Evolutionary conservation across 2,329 filamentous ascomycete genomes (phyloP), one percentile per base, ranked within the genome.

Genomic region (Thelonectria discophora): DNA sequence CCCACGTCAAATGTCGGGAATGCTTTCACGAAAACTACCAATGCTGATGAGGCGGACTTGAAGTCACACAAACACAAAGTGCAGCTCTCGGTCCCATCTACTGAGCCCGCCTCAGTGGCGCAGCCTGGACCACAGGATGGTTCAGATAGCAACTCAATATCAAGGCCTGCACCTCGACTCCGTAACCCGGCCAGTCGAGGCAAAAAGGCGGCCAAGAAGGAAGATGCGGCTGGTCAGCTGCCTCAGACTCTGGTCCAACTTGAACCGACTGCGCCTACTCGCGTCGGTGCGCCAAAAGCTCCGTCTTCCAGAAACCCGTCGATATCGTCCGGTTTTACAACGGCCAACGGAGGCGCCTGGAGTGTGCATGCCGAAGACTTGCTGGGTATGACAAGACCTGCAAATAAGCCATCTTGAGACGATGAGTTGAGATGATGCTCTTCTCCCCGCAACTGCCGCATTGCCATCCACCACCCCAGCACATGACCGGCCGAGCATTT

Each of bases 361-460:
- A 91, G 88, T 67, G 83, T 81, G 21, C 89, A 91, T 71, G 88
- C 89, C 1, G 81, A 86, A 65, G 89, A 92, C 72, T 71, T 92
- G 48, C 84, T 92, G 64, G 87, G 85, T 39, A 84, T 79, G 69
- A 86, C 82, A 70, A 80, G 86, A 49, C 89, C 88, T 37, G 78
- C 49, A 73, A 65, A 59, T 53, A 63, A 57, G 37, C 48, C 43
- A 13, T 27, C 47, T 17, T 60, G 58, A 32, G 57, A 32, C 52
- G 53, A 20, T 62, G 47, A 63, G 10, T 24, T 3, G 15, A n/a
- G 42, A 34, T 10, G 10, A 27, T 39, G 8, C 1, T 9, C 3
- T 13, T 39, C 6, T 13, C 3, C 18, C 40, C 27, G 27, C 7
- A 3, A 50, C 21, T 17, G 37, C n/a, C 12, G 21, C 15, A 11